phyloP scores from a whole-genome alignment of 257 asterid genomes.

The Vinca minor region DNA sequence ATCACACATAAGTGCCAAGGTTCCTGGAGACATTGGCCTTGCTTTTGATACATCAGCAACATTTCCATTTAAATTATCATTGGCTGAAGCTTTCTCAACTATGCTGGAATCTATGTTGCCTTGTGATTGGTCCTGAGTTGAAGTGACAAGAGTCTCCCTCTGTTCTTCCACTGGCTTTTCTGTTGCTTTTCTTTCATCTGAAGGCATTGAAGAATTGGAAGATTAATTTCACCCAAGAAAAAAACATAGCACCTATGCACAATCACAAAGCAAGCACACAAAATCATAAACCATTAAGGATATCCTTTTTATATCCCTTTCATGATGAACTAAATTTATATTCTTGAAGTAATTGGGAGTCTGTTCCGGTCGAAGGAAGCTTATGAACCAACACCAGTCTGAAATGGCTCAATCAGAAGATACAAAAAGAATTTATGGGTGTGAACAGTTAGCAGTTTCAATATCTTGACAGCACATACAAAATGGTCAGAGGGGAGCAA shows the following conservation, averaged over 20 bases:
- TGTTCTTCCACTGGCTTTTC: slow-evolving; percentile 41
- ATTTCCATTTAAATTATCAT: slow-evolving; percentile 33
- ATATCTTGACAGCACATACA: not conserved
- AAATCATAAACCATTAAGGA: slow-evolving; percentile 1
- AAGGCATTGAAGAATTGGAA: slow-evolving; percentile 18
- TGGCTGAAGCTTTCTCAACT: slow-evolving; percentile 29
- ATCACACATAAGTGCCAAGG: slow-evolving; percentile 93
- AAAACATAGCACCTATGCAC: not conserved
- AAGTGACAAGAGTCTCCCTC: slow-evolving; percentile 36
- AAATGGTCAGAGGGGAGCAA: not conserved
- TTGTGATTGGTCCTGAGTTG: slow-evolving; percentile 39
- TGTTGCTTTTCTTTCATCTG: slow-evolving; percentile 48
- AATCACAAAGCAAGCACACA: not conserved
- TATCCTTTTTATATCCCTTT: not conserved
- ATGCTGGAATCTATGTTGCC: slow-evolving; percentile 31
- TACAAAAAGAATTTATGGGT: not conserved
- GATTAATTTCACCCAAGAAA: not conserved
- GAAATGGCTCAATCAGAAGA: not conserved
- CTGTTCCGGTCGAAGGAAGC: not conserved
- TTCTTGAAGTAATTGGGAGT: not conserved
- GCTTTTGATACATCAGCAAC: slow-evolving; percentile 54
- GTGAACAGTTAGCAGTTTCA: not conserved
- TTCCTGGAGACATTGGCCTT: slow-evolving; percentile 90
- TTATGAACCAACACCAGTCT: not conserved
- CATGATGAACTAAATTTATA: not conserved